Evolutionary conservation across 495 filamentous ascomycete genomes (phyloP), one percentile per base, ranked within the genome.

Genomic region (Emericellopsis terricola): DNA sequence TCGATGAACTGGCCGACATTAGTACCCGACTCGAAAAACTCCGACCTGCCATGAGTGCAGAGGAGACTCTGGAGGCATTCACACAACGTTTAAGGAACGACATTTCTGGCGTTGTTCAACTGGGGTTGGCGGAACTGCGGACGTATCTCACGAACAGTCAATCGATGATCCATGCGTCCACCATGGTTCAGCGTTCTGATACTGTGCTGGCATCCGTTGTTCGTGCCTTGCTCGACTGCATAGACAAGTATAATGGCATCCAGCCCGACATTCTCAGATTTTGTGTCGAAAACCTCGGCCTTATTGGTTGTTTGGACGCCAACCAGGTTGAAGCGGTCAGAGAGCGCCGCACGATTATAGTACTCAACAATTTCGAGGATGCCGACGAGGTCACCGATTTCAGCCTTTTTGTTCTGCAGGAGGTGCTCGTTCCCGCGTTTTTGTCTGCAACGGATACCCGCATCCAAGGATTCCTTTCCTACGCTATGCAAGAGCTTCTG

Each of bases 401-500:
- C 47, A 71, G 84, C 6, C 62, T 84, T 9, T 86, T 83, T 42
- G 60, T 89, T 29, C 65, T 99, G 6, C 78, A 91, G 43, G 66
- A 89, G 46, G 76, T 92, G 2, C 59, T 96, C 15, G 82, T 96
- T 33, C 81, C 85, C 42, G 76, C 85, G 9, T 99, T 99, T 48
- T 58, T 87, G 21, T 87, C 85, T 2, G 76, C 80, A 8, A 85
- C 73, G 2, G 89, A 93, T 46, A 77, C 85, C 0, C 75, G 73
- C 45, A 67, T 81, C 13, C 86, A 93, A 48, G 82, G 83, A 1
- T 94, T 91, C 48, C 61, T 99, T 11, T 81, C 85, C 10, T 96
- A 75, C 49, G 79, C 76, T 2, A 93, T 96, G 76, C 89, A 99
- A 52, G 78, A 89, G 43, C 63, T 99, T 7, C 67, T 96, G 7